Conservation (phyloP, 805 yeast genomes). For the Torulaspora quercuum region DNA sequence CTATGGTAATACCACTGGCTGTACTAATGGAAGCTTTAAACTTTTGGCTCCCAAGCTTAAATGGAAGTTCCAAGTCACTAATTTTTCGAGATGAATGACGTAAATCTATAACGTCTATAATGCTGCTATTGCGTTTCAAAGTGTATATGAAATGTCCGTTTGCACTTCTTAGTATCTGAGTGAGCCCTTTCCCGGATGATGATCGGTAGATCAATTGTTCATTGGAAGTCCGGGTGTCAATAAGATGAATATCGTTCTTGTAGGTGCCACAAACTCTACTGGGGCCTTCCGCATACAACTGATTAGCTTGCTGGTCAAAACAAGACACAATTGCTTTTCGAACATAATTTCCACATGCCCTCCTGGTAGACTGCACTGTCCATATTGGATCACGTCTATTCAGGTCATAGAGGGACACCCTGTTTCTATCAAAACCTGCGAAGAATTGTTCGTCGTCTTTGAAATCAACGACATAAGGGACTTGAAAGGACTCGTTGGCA, state of each 20-base stretch:
- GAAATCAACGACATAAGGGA: constrained; percentile 32
- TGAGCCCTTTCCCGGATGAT: constrained; percentile 32
- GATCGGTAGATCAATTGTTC: constrained; percentile 8
- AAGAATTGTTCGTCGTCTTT: constrained; percentile 24
- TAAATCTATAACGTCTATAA: constrained; percentile 37
- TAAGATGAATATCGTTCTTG: constrained; percentile 25
- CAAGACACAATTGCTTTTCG: constrained; percentile 32
- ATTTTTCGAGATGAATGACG: constrained; percentile 23
- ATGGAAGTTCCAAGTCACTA: constrained; percentile 25
- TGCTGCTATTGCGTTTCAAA: constrained; percentile 31
- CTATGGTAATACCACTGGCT: constrained; percentile 26
- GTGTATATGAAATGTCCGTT: constrained; percentile 40
- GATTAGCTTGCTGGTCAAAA: constrained; percentile 20
- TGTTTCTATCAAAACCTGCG: constrained; percentile 34
- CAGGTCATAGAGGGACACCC: constrained; percentile 34
- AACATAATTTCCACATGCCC: constrained; percentile 11
- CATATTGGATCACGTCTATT: constrained; percentile 28
- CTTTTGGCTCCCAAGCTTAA: constrained; percentile 25
- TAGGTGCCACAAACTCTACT: constrained; percentile 31
- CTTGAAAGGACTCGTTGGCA: constrained; percentile 36
- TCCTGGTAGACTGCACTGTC: constrained; percentile 13
- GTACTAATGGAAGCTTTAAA: constrained; percentile 23
- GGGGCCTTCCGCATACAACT: neutral
- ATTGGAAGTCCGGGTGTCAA: constrained; percentile 24
- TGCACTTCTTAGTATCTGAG: constrained; percentile 37